Evolutionary conservation across 805 yeast genomes (phyloP), one percentile per base, ranked within the genome.

Genomic region (Ogataea polymorpha): DNA sequence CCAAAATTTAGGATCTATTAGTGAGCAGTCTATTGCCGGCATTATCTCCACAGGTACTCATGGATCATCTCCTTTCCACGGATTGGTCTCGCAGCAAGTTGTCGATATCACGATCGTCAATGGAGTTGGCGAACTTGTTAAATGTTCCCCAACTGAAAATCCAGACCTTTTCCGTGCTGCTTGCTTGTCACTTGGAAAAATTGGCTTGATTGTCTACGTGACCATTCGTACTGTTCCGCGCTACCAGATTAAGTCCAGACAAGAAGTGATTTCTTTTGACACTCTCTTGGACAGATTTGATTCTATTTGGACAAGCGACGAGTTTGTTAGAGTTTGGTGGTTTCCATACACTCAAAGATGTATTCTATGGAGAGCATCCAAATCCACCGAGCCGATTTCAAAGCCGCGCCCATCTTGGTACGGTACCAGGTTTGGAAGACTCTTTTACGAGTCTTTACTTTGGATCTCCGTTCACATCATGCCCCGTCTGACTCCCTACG

Each of bases 281-380:
- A 77, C 87, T 6, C 66, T 91, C 17, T 63, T 91, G 51, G 66
- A 70, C 11, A 70, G 78, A 45, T 88, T 95, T 88, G 87, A 84
- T 50, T 70, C 71, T 11, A 63, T 91, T 32, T 91, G 97, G 96
- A 77, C 86, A 3, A 80, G 87, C 34, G 75, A 88, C n/a, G 99
- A 91, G 65, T 91, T 80, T 57, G 83, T 89, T 33, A 78, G 98
- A 49, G 78, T 89, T 36, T 91, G 98, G 97, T 93, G 98, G 98
- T 93, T 85, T 63, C 98, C 99, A 1, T 93, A 91, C 62, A 73
- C 93, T 13, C 77, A 79, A 37, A 83, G 83, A 56, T 86, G 96
- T 68, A 80, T 89, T 23, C 68, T 89, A 35, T 91, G 98, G 97
- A 77, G 95, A 58, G 98, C 96, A 27, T 67, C 77, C 17, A 87